A percentile compares a stretch with the other conserved stretches of the same genome.
phyloP scores from a whole-genome alignment of 306 rosid genomes.

The Abrus pulchellus region DNA sequence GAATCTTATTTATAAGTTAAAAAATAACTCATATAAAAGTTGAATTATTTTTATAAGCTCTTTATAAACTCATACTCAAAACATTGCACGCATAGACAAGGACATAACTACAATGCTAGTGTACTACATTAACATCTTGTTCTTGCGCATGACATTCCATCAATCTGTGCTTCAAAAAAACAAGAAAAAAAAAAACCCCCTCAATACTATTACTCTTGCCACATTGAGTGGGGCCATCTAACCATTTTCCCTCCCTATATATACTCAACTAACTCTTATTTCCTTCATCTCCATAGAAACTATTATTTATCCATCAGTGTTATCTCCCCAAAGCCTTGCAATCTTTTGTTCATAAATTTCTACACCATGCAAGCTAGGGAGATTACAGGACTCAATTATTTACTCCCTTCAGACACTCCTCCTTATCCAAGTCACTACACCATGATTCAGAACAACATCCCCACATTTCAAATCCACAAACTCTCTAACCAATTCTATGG shows the following conservation, averaged over 20 bases:
- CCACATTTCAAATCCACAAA: conserved; percentile 55
- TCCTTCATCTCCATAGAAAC: conserved; percentile 54
- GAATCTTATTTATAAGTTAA: background rate
- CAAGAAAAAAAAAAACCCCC: background rate
- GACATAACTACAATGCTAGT: background rate
- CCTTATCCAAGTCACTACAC: conserved; percentile 56
- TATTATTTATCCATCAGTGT: conserved; percentile 29
- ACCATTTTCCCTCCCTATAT: conserved; percentile 67
- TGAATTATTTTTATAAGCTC: background rate
- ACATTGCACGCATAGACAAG: background rate
- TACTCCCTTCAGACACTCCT: conserved; percentile 59
- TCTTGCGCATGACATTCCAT: conserved; percentile 50
- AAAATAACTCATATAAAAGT: background rate
- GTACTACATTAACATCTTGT: conserved; percentile 42
- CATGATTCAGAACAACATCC: conserved; percentile 55
- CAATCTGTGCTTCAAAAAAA: conserved; percentile 38
- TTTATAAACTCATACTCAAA: no score
- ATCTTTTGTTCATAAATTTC: background rate
- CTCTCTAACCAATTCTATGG: conserved; percentile 58
- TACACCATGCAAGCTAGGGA: conserved; percentile 75
- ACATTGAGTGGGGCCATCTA: conserved; percentile 54
- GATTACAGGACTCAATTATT: conserved; percentile 61
- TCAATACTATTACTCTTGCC: conserved; percentile 30
- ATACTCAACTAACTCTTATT: conserved; percentile 53
- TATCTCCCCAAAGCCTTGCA: conserved; percentile 46